Evolutionary conservation across 768 basidiomycete species (phyloP).

Genomic region (Rhizopogon roseolus): DNA sequence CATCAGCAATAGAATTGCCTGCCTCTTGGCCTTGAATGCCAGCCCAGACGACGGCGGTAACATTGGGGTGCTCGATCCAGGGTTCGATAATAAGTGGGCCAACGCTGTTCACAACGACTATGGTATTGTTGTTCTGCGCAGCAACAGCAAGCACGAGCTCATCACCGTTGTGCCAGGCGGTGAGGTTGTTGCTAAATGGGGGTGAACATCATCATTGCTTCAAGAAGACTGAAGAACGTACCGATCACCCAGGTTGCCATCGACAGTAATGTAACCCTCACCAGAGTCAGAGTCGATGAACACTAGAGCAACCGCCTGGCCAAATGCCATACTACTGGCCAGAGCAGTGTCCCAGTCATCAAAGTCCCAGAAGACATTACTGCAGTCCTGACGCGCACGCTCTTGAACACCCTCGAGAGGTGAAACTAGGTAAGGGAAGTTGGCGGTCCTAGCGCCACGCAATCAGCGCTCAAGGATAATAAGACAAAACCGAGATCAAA

Average conservation of each 20-base stretch:
- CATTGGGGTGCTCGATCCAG: constrained; percentile 71
- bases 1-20: constrained; percentile 66
- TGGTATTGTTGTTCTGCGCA: constrained; percentile 41
- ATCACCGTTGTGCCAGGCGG: constrained; percentile 72
- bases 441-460: constrained; percentile 39
- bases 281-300: constrained; percentile 77
- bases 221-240: constrained; percentile 16
- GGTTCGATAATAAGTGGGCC: constrained; percentile 58
- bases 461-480: neutral
- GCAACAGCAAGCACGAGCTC: constrained; percentile 66
- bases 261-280: constrained; percentile 74
- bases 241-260: constrained; percentile 76
- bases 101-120: constrained; percentile 36
- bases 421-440: constrained; percentile 73
- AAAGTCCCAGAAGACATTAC: constrained; percentile 55
- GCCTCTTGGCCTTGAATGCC: constrained; percentile 65
- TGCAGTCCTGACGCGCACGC: constrained; percentile 57
- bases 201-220: neutral
- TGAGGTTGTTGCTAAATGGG: constrained; percentile 53
- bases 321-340: constrained; percentile 41
- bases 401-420: constrained; percentile 72
- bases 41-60: constrained; percentile 72
- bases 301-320: constrained; percentile 59
- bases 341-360: constrained; percentile 56
- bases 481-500: neutral